Evolutionary conservation across 768 basidiomycete genomes (phyloP), one percentile per base, ranked within the genome.

Genomic region (Rhodotorula babjevae): DNA sequence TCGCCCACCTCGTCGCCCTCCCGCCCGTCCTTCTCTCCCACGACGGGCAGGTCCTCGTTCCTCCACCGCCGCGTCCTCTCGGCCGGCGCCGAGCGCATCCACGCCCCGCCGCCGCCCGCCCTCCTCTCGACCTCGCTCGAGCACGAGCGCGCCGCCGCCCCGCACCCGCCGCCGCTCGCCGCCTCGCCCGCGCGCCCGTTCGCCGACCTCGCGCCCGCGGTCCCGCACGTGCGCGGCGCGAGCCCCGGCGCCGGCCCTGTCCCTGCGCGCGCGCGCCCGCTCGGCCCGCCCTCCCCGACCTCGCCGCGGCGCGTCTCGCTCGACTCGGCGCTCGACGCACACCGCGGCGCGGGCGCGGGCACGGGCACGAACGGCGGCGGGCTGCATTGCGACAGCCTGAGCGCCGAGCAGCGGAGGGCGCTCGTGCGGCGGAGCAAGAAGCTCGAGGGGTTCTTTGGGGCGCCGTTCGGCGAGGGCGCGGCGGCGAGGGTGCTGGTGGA

Each of bases 371-470:
- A 42, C 44, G 44, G 44, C 29, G 40, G 61, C 3, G 68, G 71
- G 49, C 33, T 69, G 18, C 63, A 69, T 31, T 52, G 55, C 31
- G 68, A 77, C 40, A 60, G 53, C 18, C 61, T 77, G 42, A 53
- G 61, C 14, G n/a, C 52, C 10, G 19, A 44, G 19, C 63, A 74
- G 36, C 65, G 63, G 47, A 61, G 70, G 23, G 70, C 61, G 27
- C 62, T 72, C 25, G 69, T 77, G 1, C 19, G 60, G 57, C 21
- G 70, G 52, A 72, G 59, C 52, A 74, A 73, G 60, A 77, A 77
- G 61, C 63, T 77, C 29, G 65, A 77, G 52, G 53, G 55, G 8
- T 19, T 77, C 42, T 65, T 77, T 16, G 76, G 76, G 14, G 61
- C 52, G n/a, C 49, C 62, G 21, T 42, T 71, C 25, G 65, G 67